These are phyloP conservation scores for Madurella fahalii DNA, from an alignment of 2,329 filamentous ascomycete species.

Conservation along the genomic window DNA sequence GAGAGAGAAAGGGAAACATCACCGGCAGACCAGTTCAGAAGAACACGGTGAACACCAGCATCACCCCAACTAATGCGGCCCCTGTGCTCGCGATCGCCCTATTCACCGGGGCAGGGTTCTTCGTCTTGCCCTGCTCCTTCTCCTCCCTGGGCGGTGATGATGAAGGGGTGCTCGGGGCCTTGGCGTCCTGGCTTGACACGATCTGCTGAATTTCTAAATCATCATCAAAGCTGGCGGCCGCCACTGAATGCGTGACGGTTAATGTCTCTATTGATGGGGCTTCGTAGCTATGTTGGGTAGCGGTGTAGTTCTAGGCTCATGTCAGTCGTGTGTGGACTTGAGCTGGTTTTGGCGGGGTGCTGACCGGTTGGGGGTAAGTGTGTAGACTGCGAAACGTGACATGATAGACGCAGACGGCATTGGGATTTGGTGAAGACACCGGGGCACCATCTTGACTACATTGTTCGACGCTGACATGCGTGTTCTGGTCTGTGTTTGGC, in stretches of 20 bases:
- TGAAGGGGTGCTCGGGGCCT: no score
- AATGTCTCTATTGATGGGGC: constrained; percentile 72
- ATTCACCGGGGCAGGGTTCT: constrained; percentile 42
- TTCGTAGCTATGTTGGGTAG: constrained; percentile 62
- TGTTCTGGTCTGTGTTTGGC: constrained; percentile 30
- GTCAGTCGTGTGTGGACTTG: constrained; percentile 47
- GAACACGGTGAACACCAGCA: constrained; percentile 50
- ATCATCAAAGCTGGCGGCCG: background rate
- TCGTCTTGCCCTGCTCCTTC: constrained; percentile 21
- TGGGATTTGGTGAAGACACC: background rate
- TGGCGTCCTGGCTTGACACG: no score
- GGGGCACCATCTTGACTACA: no score
- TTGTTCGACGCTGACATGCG: no score
- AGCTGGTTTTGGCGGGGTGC: constrained; percentile 23
- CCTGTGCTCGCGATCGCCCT: constrained; percentile 48
- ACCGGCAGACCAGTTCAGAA: constrained; percentile 31
- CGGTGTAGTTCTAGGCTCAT: constrained; percentile 64
- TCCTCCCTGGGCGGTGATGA: constrained; percentile 38
- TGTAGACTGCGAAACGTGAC: constrained; percentile 56
- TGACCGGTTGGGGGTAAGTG: constrained; percentile 62
- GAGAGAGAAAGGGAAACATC: background rate
- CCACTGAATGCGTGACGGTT: constrained; percentile 33
- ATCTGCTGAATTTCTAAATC: constrained; percentile 60
- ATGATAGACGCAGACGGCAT: constrained; percentile 71
- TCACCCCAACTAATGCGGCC: constrained; percentile 46